Percentiles rank a stretch among this genome's conserved stretches.
These are phyloP conservation scores for Dianthus caryophyllus DNA, from an alignment of 148 eudicot genomes.

Conservation along the genomic window DNA sequence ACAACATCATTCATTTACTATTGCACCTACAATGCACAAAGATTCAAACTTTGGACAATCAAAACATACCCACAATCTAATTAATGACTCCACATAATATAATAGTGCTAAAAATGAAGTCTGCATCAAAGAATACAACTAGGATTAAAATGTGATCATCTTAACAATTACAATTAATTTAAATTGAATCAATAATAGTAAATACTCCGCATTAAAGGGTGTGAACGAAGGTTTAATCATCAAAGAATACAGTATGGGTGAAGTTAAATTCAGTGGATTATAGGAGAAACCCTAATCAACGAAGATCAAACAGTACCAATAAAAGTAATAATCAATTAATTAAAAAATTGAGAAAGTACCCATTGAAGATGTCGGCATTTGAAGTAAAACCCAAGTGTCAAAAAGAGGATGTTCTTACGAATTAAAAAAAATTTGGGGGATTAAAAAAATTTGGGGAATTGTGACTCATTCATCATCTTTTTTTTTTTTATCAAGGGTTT, in stretches of 20 bases:
- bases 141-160: no score
- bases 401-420: neutral
- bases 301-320: neutral
- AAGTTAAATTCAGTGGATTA: neutral
- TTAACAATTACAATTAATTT: no score
- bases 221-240: no score
- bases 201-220: no score
- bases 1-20: no score
- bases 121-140: neutral
- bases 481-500: neutral
- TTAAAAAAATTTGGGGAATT: neutral
- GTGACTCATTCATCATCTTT: neutral
- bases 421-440: neutral
- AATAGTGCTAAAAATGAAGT: neutral
- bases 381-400: neutral
- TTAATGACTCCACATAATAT: neutral
- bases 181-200: neutral
- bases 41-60: neutral
- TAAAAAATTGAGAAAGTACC: constrained; percentile 6
- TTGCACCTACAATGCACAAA: neutral
- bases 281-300: constrained; percentile 1
- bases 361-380: constrained; percentile 12
- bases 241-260: neutral
- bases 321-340: neutral
- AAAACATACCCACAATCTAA: neutral